A percentile compares a stretch with the other conserved stretches of the same genome.
Evolutionary conservation across 2,329 filamentous ascomycete species (phyloP).

Genomic region (Piedraia hortae): DNA sequence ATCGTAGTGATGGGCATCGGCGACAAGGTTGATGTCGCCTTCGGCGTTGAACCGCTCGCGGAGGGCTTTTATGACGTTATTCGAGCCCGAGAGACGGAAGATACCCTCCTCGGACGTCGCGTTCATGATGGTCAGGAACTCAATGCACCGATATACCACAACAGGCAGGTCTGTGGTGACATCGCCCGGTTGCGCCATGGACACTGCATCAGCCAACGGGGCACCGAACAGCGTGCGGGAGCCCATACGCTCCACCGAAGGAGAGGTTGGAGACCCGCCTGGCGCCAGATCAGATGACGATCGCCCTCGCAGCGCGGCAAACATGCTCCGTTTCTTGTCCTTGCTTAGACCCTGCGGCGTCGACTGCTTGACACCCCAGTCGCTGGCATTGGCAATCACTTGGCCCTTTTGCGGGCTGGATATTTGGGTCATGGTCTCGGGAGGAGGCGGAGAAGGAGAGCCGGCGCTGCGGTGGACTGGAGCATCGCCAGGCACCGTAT

Average conservation of each 20-base stretch:
- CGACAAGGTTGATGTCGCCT: constrained; percentile 63
- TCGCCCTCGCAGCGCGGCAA: constrained; percentile 25
- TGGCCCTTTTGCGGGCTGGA: constrained; percentile 66
- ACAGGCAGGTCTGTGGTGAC: constrained; percentile 55
- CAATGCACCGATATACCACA: constrained; percentile 83
- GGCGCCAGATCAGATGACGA: constrained; percentile 38
- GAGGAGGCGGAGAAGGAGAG: constrained; percentile 11
- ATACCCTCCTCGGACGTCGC: constrained; percentile 77
- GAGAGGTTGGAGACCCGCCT: constrained; percentile 3
- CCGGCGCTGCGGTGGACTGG: constrained; percentile 16
- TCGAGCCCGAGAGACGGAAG: constrained; percentile 90
- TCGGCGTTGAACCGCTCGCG: constrained; percentile 84
- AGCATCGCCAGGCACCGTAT: constrained; percentile 28
- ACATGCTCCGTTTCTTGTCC: constrained; percentile 40
- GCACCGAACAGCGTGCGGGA: constrained; percentile 47
- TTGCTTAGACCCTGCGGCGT: constrained; percentile 10
- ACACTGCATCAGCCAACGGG: constrained; percentile 60
- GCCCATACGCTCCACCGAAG: constrained; percentile 8
- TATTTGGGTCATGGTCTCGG: constrained; percentile 22
- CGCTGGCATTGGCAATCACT: constrained; percentile 54
- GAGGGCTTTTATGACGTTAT: constrained; percentile 70
- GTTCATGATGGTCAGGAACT: constrained; percentile 64
- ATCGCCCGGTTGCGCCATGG: constrained; percentile 46
- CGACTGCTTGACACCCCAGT: constrained; percentile 49
- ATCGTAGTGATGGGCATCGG: constrained; percentile 64